Percentiles rank a stretch among this genome's conserved stretches.
Conservation (phyloP, 306 rosid genomes). For the Coriaria nepalensis region DNA sequence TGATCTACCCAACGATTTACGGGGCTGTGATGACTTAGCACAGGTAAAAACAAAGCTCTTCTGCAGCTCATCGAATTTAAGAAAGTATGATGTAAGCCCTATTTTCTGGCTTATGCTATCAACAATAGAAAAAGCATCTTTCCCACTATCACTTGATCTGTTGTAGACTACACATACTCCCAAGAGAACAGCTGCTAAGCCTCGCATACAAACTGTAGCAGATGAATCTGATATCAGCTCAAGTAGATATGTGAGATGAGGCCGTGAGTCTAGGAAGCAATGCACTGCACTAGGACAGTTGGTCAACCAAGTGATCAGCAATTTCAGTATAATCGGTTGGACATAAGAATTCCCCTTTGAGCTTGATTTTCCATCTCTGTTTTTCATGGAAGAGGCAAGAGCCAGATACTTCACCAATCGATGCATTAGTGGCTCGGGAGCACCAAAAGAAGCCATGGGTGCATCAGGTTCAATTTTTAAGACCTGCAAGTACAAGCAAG, state of each 20-base stretch:
- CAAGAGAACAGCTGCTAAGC: conserved; percentile 70
- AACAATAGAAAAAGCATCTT: conserved; percentile 65
- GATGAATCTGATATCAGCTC: conserved; percentile 69
- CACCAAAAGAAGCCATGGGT: conserved; percentile 59
- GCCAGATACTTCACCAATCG: conserved; percentile 80
- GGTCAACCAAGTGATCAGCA: conserved; percentile 73
- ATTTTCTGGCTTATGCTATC: conserved; percentile 74
- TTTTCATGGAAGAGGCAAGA: conserved; percentile 68
- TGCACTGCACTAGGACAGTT: conserved; percentile 73
- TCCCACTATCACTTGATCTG: conserved; percentile 50
- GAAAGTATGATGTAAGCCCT: conserved; percentile 71
- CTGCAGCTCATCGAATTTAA: conserved; percentile 80
- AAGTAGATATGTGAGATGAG: conserved; percentile 77
- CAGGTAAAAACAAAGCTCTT: conserved; percentile 45
- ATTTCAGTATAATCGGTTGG: conserved; percentile 60
- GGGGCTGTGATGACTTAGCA: conserved; percentile 36
- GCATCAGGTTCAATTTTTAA: conserved; percentile 70
- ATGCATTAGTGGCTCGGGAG: conserved; percentile 76
- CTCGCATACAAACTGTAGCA: conserved; percentile 56
- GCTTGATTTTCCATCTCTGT: conserved; percentile 52
- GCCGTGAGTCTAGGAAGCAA: conserved; percentile 85
- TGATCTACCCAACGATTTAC: conserved; percentile 58
- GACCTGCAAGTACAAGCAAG: conserved; percentile 35
- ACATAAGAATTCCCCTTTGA: conserved; percentile 36
- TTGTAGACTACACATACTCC: conserved; percentile 93